Percentiles rank a stretch among this genome's conserved stretches.
Evolutionary conservation across 306 rosid species (phyloP).

Genomic region (Dryas octopetala): DNA sequence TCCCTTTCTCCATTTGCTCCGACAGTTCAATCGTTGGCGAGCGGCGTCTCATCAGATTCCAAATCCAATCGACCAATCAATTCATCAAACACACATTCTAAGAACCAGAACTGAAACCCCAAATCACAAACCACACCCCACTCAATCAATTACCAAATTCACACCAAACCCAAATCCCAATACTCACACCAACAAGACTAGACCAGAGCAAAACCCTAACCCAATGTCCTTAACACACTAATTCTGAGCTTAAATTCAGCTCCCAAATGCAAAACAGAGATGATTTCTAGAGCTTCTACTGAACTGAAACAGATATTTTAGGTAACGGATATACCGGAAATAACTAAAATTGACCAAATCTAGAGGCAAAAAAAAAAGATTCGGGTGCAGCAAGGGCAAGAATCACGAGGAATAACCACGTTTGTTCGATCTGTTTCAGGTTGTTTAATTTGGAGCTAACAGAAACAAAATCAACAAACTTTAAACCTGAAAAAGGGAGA

Average conservation of each 20-base stretch:
- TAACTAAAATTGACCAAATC: slow-evolving; percentile 14
- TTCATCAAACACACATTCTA: slow-evolving; percentile 28
- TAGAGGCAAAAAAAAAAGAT: background rate
- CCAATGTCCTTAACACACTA: background rate
- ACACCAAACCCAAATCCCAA: slow-evolving; percentile 11
- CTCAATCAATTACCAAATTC: background rate
- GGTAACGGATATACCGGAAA: background rate
- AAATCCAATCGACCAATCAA: slow-evolving; percentile 15
- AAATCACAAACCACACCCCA: background rate
- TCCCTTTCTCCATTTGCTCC: slow-evolving; percentile 73
- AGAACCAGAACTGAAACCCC: slow-evolving; percentile 11
- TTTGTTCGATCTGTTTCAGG: slow-evolving; percentile 16
- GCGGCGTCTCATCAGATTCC: slow-evolving; percentile 78
- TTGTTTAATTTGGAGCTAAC: background rate
- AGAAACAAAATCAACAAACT: background rate
- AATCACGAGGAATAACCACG: slow-evolving; percentile 21
- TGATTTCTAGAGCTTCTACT: background rate
- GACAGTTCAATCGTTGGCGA: slow-evolving; percentile 44
- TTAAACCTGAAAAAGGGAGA: background rate
- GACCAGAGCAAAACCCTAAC: background rate
- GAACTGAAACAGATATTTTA: background rate
- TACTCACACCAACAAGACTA: background rate
- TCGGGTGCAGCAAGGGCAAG: background rate
- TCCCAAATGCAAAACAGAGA: background rate
- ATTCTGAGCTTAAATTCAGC: slow-evolving; percentile 2